Evolutionary conservation across 2,329 filamentous ascomycete species (phyloP), one percentile per base, ranked within the genome.

Genomic region (Rosellinia necatrix): DNA sequence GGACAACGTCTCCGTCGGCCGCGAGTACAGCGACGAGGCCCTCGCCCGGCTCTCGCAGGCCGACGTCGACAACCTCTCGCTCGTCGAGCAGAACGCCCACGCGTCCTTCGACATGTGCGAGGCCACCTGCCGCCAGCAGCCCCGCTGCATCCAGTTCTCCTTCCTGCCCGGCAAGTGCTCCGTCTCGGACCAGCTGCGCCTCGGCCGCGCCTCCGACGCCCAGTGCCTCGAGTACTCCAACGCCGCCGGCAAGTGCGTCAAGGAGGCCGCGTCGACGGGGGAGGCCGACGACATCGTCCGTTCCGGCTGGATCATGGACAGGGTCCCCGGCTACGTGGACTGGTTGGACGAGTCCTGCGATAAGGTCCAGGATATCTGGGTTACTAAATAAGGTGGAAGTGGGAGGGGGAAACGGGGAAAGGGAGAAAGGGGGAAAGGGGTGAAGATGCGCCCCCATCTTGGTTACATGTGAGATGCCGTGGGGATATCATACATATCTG

Each of bases 141-240:
- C 62, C 3, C 25, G 42, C 9, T 66, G 64, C 27, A 60, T 64
- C 15, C 62, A 63, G 37, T 66, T 64, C 15, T 66, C 62, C 29
- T 62, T 57, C 46, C 19, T 53, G 1, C 50, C 55, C 6, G 62
- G 61, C 3, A 58, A 40, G 29, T 66, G 64, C 49, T 54, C 56
- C 3, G 60, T 56, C 22, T 64, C 64, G 3, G 50, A 61, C 5
- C 42, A 64, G 29, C 24, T 66, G 17, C 62, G 62, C 4, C 22
- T 64, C 0, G 64, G 62, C 2, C 60, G 49, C 38, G 41, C 58
- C 0, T 44, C 59, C 4, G 59, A 64, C 9, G 35, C 54, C 25
- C 61, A 64, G 34, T 62, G 60, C 13, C 54, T 60, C 15, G 60
- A 62, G 44, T 62, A 62, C 37, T 62, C 60, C 7, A 61, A 61